phyloP scores from a whole-genome alignment of 2,329 filamentous ascomycete genomes.

The Apiospora rasikravindrae region DNA sequence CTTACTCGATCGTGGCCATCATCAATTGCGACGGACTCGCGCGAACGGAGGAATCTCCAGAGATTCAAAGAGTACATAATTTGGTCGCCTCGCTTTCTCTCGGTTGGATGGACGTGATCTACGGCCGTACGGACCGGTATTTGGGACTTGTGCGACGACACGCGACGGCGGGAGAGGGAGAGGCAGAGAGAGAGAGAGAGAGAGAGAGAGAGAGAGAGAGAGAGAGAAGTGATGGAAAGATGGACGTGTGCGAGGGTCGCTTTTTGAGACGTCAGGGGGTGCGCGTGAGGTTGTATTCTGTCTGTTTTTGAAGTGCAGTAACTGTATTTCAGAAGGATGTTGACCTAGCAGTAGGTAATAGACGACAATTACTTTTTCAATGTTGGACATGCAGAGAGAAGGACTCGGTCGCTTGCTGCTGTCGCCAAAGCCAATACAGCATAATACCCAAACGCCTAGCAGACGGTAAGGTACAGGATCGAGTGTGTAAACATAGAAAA shows the following conservation, averaged over 20 bases:
- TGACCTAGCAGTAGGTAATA: not conserved
- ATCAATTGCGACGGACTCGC: not conserved
- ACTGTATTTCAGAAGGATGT: not conserved
- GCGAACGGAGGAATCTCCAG: not conserved
- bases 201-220: not conserved
- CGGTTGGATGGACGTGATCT: not conserved
- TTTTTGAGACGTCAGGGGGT: conserved; percentile 17
- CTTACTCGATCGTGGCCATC: not conserved
- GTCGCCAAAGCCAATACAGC: not conserved
- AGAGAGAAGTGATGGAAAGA: not conserved
- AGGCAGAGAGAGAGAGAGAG: not conserved
- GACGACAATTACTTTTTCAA: not conserved
- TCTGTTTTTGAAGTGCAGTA: not conserved
- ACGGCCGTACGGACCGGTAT: conserved; percentile 15
- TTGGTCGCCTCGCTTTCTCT: conserved; percentile 3
- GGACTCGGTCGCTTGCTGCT: not conserved
- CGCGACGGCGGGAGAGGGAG: not conserved
- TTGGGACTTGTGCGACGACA: conserved; percentile 10
- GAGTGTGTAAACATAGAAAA: not conserved
- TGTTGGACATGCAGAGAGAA: not conserved
- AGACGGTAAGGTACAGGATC: conserved; percentile 12
- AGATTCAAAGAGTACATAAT: not conserved
- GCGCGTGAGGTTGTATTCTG: not conserved
- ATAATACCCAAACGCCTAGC: not conserved
- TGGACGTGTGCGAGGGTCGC: conserved; percentile 17